Percentiles rank a stretch among this genome's conserved stretches.
Evolutionary conservation across 257 asterid genomes (phyloP).

Genomic region (Datura wrightii): DNA sequence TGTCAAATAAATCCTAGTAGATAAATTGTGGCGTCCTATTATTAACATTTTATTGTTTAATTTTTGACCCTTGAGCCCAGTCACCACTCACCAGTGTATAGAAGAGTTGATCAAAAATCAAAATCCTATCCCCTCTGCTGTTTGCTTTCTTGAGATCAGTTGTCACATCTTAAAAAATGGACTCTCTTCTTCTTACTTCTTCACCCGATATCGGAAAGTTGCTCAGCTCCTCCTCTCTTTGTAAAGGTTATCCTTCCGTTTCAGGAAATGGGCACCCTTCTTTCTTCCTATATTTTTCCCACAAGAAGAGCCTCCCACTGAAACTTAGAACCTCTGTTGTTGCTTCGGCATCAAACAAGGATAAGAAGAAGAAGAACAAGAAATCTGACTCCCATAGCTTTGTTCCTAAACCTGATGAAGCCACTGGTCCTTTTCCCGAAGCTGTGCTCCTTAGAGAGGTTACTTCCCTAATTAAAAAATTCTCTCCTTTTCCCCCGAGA

Average conservation of each 20-base stretch:
- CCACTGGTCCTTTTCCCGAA: slow-evolving; percentile 91
- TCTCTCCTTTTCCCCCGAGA: neutral
- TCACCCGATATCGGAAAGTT: slow-evolving; percentile 27
- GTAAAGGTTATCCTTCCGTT: slow-evolving; percentile 29
- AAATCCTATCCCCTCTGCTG: neutral
- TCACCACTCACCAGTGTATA: neutral
- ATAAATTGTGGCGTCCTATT: no score
- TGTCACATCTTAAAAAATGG: slow-evolving; percentile 31
- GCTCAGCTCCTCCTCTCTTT: neutral
- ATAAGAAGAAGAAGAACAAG: slow-evolving; percentile 41
- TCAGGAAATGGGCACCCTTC: slow-evolving; percentile 38
- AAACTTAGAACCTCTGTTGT: slow-evolving; percentile 45
- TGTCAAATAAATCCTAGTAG: no score
- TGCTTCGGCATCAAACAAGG: slow-evolving; percentile 60
- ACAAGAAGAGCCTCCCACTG: neutral
- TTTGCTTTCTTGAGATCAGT: neutral
- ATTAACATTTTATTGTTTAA: no score
- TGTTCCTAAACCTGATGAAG: slow-evolving; percentile 73
- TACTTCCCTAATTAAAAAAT: neutral
- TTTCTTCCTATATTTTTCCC: slow-evolving; percentile 36
- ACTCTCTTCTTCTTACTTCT: slow-evolving; percentile 35
- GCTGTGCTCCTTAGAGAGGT: slow-evolving; percentile 84
- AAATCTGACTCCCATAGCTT: slow-evolving; percentile 67
- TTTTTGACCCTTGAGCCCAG: no score
- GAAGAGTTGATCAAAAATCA: neutral